Conservation (phyloP, 2,329 filamentous ascomycete genomes). For the Fusarium sacchari region DNA sequence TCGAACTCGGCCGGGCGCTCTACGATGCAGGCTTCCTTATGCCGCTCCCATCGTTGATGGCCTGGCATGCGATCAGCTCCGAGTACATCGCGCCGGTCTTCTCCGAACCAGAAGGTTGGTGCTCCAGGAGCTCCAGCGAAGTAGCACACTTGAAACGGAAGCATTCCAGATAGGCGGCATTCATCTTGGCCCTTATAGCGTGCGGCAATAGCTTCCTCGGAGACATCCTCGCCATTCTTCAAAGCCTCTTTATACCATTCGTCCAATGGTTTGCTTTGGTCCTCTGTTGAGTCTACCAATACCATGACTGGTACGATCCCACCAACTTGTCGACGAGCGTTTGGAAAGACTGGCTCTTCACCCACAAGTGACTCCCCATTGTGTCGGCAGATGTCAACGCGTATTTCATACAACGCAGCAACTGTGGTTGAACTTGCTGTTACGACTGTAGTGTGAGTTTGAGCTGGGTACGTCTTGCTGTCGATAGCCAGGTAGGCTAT, state of each 20-base stretch:
- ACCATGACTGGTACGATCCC: constrained; percentile 42
- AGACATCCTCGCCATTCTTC: constrained; percentile 26
- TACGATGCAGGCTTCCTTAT: constrained; percentile 8
- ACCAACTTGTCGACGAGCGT: constrained; percentile 37
- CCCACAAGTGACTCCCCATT: constrained; percentile 41
- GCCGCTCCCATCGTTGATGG: constrained; percentile 37
- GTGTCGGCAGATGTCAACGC: constrained; percentile 40
- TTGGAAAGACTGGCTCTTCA: constrained; percentile 36
- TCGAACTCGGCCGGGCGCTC: constrained; percentile 4
- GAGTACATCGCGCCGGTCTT: constrained; percentile 41
- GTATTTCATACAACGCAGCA: constrained; percentile 38
- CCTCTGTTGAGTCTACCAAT: constrained; percentile 5
- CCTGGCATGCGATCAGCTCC: constrained; percentile 44
- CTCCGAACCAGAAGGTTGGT: constrained; percentile 38
- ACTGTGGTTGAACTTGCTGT: constrained; percentile 26
- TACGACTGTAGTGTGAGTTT: constrained; percentile 24
- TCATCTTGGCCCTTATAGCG: constrained; percentile 20
- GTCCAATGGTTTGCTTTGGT: constrained; percentile 17
- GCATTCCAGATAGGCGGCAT: constrained; percentile 37
- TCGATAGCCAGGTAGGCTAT: constrained; percentile 36
- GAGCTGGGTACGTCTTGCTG: constrained; percentile 29
- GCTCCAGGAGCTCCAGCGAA: constrained; percentile 30
- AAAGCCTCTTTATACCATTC: neutral
- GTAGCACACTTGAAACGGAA: constrained; percentile 44
- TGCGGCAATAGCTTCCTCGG: constrained; percentile 28